Evolutionary conservation across 2,329 filamentous ascomycete species (phyloP).

Genomic region (Stachybotrys echinatus): DNA sequence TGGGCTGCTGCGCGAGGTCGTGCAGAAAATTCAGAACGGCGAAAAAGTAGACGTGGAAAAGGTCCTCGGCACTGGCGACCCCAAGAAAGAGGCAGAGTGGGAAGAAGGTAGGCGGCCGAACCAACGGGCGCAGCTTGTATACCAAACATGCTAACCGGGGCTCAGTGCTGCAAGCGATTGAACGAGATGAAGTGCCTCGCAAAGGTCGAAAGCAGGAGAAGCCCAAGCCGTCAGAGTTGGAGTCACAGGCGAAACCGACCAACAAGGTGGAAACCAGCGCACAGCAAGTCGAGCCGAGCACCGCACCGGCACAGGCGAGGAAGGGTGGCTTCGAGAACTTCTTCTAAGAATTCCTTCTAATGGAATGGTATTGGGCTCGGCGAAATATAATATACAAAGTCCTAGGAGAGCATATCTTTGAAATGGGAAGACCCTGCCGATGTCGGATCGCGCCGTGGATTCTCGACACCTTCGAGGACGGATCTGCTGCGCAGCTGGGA

Average conservation of each 20-base stretch:
- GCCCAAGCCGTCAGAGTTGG: conserved; percentile 22
- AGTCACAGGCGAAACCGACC: conserved; percentile 9
- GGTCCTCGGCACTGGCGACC: conserved; percentile 72
- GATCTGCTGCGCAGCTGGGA: conserved; percentile 36
- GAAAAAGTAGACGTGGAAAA: conserved; percentile 83
- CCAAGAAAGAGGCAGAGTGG: conserved; percentile 76
- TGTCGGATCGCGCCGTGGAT: not conserved
- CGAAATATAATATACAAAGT: conserved; percentile 12
- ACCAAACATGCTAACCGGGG: conserved; percentile 7
- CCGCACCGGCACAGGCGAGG: conserved; percentile 17
- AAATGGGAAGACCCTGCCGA: conserved; percentile 33
- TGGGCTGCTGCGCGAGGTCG: conserved; percentile 66
- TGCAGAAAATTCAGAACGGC: conserved; percentile 64
- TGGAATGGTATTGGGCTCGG: conserved; percentile 1
- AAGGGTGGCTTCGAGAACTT: conserved; percentile 38
- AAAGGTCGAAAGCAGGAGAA: conserved; percentile 38
- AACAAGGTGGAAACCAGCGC: conserved; percentile 6
- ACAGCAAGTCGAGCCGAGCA: conserved; percentile 10
- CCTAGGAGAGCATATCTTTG: conserved; percentile 55
- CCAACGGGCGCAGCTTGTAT: not conserved
- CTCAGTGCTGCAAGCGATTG: conserved; percentile 60
- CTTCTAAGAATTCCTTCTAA: conserved; percentile 52
- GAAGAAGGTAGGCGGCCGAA: conserved; percentile 61
- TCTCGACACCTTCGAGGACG: no score
- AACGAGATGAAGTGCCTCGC: conserved; percentile 54